Evolutionary conservation across 2,329 filamentous ascomycete genomes (phyloP), one percentile per base, ranked within the genome.

Genomic region (Colletotrichum somersetense): DNA sequence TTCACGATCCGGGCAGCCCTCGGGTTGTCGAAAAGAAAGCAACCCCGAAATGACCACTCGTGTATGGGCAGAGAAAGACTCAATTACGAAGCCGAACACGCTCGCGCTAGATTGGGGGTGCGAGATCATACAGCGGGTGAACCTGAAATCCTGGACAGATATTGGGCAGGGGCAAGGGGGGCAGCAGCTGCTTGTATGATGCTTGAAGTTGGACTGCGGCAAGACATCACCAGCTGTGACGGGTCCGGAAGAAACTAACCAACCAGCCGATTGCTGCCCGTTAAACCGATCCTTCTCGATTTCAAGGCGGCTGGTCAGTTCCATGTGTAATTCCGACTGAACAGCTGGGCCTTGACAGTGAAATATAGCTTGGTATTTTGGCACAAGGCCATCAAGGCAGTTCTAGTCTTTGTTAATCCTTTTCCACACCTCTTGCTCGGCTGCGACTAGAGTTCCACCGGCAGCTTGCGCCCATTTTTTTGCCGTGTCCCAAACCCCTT

Each of bases 361-460:
- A 42, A 26, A 38, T 33, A 52, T 48, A 35, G 66, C 48, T 58
- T 57, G 16, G n/a, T 48, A 58, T 20, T 40, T 46, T 68, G 35
- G 44, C n/a, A 50, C 23, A 46, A 52, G 20, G 48, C 52, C 42
- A 26, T 16, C n/a, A 23, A 50, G 46, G n/a, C 56, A 38, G 20
- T 52, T 73, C 77, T 83, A 87, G 59, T 87, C 83, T 80, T 89
- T 89, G 80, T 89, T 91, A 77, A 91, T 89, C 77, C 85, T 86
- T 80, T 86, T 87, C 89, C 89, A 91, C 33, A 91, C 85, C 79
- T 91, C 88, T 62, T 82, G 83, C 82, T 91, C 89, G 18, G 88
- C 89, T 18, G 85, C 87, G 11, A 85, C 87, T 38, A 91, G 79
- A 77, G 85, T 88, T 73, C 86, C 86, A 62, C 89, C 89, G 8